Evolutionary conservation across 2,329 filamentous ascomycete species (phyloP).

Genomic region (Arthrobotrys iridis): DNA sequence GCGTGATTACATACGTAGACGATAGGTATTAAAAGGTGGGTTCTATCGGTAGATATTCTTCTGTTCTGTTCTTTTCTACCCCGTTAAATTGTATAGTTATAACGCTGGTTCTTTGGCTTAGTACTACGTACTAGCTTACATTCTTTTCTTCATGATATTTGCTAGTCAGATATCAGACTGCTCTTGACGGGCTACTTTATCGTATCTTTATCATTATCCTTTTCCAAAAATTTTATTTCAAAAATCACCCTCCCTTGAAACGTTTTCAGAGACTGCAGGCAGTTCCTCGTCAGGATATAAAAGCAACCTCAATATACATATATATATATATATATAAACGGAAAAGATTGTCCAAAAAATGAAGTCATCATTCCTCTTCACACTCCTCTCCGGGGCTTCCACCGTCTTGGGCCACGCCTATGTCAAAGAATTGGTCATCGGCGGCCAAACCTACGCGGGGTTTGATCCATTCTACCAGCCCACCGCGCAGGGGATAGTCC

Average conservation of each 20-base stretch:
- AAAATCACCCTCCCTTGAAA: neutral
- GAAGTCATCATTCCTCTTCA: conserved; percentile 52
- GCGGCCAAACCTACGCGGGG: conserved; percentile 41
- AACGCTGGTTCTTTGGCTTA: no score
- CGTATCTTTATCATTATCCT: no score
- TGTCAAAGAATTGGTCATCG: conserved; percentile 55
- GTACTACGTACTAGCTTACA: no score
- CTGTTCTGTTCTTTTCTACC: neutral
- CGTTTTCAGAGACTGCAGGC: neutral
- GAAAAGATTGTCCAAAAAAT: conserved; percentile 34
- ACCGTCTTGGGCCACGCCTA: conserved; percentile 54
- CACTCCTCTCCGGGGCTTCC: conserved; percentile 38
- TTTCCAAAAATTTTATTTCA: neutral
- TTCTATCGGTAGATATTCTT: neutral
- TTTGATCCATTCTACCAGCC: conserved; percentile 55
- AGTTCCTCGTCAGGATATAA: neutral
- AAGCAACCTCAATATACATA: no score
- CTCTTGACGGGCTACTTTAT: neutral
- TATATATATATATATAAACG: no score
- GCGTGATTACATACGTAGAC: neutral
- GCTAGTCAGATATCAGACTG: neutral
- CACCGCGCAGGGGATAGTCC: conserved; percentile 57
- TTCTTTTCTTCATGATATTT: neutral
- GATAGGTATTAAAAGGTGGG: neutral
- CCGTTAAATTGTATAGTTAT: no score